These are phyloP conservation scores for Carex myosuroides DNA, from an alignment of 176 grass and related monocot genomes.

Conservation along the genomic window DNA sequence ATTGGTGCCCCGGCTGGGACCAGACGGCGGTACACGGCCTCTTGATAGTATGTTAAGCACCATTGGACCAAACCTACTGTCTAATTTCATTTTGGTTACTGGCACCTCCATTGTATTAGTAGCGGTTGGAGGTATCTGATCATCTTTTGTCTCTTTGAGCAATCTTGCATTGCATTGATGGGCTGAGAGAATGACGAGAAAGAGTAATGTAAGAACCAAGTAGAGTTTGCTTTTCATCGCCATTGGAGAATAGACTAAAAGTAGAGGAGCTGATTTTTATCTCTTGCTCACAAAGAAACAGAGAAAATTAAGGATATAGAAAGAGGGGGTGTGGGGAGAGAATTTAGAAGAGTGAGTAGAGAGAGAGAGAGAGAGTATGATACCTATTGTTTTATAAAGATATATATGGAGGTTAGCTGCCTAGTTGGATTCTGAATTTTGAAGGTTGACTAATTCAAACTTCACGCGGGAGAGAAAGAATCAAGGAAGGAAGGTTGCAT, in stretches of 20 bases:
- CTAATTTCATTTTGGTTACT: neutral
- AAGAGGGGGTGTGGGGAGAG: too few species aligned
- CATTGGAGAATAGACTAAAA: neutral
- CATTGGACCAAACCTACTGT: conserved; percentile 23
- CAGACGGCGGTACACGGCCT: conserved; percentile 26
- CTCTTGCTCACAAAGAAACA: neutral
- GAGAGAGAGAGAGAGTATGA: neutral
- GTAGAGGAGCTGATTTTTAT: neutral
- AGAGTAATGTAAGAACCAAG: neutral
- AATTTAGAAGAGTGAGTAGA: neutral
- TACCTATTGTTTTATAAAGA: neutral
- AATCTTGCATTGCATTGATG: conserved; percentile 11
- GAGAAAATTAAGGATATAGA: neutral
- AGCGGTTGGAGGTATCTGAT: neutral
- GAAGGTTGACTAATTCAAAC: neutral
- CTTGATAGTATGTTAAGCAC: conserved; percentile 39
- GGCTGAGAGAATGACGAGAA: conserved; percentile 11
- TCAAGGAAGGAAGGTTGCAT: neutral
- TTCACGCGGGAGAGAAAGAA: neutral
- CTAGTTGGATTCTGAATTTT: neutral
- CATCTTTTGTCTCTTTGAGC: neutral
- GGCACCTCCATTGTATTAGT: conserved; percentile 5
- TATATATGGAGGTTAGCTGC: neutral
- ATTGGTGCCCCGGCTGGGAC: conserved; percentile 33
- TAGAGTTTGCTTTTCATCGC: neutral